Base-by-base conservation (phyloP, 352 stramenopile species). In the Phytophthora cactorum region DNA sequence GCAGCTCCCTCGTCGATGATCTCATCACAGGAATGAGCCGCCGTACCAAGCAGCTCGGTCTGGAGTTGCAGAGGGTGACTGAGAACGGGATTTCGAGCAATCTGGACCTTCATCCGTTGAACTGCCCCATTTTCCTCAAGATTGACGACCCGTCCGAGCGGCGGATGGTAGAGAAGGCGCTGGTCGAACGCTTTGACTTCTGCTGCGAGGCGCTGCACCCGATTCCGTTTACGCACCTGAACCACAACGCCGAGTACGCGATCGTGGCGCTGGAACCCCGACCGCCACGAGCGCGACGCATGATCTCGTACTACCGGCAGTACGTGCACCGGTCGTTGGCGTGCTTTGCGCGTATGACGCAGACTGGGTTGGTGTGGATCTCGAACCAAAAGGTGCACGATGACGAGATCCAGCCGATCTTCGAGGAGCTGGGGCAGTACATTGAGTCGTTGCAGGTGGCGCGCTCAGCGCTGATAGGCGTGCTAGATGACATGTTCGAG, bases 51-150 rank as follows among this genome's bases (percentile, higher is more conserved):
- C 85, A 95, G 59, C 71, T 93, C 1, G 84, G 82, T 1, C 68
- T 95, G 15, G 84, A 93, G 59, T 74, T 93, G 32, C 69, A 92
- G 27, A 78, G 86, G 47, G 84, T 95, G 22, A 61, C 85, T 11
- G 84, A 95, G 59, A 93, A 93, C 55, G 83, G 84, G 27, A 74
- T 93, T 56, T 90, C 85, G 9, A 90, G 77, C 71, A 91, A 93
- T 56, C 65, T 95, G 32, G 85, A 92, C 39, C 62, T 95, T 7
- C 87, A 95, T 59, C 85, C 85, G 46, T 65, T 95, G 38, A 82
- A 93, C 59, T 89, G 77, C 27, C 84, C 85, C 9, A 88, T 95
- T 66, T 90, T 92, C 55, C 38, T 95, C 14, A 84, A 83, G 28
- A 70, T 95, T 7, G 58, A 71, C 9, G 62, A 83, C 15, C 51